Evolutionary conservation across 305 asterid genomes (phyloP).

Genomic region (Fraxinus nigra): DNA sequence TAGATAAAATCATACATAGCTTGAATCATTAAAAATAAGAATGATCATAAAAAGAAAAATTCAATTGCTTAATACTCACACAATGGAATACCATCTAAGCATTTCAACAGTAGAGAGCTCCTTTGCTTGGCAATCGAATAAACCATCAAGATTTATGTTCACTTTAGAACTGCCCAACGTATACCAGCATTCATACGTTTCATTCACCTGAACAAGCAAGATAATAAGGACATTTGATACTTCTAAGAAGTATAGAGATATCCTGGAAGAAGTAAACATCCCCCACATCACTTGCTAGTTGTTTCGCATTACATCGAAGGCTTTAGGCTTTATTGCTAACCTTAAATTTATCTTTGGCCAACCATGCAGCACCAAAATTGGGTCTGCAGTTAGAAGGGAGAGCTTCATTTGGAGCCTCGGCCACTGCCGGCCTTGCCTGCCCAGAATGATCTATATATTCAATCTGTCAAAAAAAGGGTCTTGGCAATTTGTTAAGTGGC

Average conservation of each 20-base stretch:
- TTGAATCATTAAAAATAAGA: background rate
- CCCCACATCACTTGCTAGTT: conserved; percentile 8
- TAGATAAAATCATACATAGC: background rate
- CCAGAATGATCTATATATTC: conserved; percentile 85
- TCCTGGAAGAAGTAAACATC: conserved; percentile 13
- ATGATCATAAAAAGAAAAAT: conserved; percentile 14
- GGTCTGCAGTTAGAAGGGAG: conserved; percentile 89
- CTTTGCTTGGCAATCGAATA: conserved; percentile 73
- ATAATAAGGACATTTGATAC: conserved; percentile 8
- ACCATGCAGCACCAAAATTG: conserved; percentile 87
- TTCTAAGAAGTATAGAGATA: conserved; percentile 13
- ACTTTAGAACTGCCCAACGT: conserved; percentile 74
- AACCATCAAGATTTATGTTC: conserved; percentile 59
- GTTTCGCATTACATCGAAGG: conserved; percentile 6
- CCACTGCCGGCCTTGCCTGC: conserved; percentile 61
- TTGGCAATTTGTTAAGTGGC: background rate
- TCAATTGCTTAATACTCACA: conserved; percentile 52
- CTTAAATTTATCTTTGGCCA: conserved; percentile 81
- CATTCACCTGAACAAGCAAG: conserved; percentile 70
- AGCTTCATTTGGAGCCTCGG: conserved; percentile 96
- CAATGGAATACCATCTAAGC: conserved; percentile 63
- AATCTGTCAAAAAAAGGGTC: conserved; percentile 45
- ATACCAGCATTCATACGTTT: conserved; percentile 89
- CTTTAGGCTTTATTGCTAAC: conserved; percentile 37
- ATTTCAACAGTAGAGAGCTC: conserved; percentile 79